Conservation (phyloP, 2,329 filamentous ascomycete species). For the Rhexocercosporidium sp. region DNA sequence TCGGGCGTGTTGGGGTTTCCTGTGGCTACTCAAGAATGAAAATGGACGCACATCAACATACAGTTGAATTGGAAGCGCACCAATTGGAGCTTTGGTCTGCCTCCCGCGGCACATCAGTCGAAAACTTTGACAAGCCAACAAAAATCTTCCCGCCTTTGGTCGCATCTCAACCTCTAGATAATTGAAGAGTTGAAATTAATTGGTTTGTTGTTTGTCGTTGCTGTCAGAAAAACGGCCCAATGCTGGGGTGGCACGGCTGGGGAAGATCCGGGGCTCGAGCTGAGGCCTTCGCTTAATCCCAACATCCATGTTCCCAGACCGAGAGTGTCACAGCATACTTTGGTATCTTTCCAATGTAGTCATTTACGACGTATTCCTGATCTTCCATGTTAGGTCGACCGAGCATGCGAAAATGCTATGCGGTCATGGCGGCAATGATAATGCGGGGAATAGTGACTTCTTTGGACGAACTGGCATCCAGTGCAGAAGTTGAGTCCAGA, state of each 20-base stretch:
- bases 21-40: not conserved
- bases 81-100: not conserved
- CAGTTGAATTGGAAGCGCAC: not conserved
- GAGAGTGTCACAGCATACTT: not conserved
- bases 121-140: not conserved
- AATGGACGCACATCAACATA: not conserved
- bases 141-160: not conserved
- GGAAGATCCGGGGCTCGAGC: not conserved
- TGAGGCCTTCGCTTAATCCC: not conserved
- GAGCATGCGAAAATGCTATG: not conserved
- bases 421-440: not conserved
- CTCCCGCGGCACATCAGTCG: not conserved
- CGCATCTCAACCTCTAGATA: not conserved
- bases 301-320: not conserved
- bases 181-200: not conserved
- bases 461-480: not conserved
- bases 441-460: not conserved
- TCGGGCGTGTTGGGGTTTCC: not conserved
- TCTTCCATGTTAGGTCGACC: not conserved
- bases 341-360: not conserved
- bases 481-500: not conserved
- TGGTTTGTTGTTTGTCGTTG: not conserved
- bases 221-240: not conserved
- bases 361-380: not conserved
- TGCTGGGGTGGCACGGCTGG: constrained; percentile 5